Evolutionary conservation across 106 monocot genomes (phyloP).

Genomic region (Dactylorhiza incarnata): DNA sequence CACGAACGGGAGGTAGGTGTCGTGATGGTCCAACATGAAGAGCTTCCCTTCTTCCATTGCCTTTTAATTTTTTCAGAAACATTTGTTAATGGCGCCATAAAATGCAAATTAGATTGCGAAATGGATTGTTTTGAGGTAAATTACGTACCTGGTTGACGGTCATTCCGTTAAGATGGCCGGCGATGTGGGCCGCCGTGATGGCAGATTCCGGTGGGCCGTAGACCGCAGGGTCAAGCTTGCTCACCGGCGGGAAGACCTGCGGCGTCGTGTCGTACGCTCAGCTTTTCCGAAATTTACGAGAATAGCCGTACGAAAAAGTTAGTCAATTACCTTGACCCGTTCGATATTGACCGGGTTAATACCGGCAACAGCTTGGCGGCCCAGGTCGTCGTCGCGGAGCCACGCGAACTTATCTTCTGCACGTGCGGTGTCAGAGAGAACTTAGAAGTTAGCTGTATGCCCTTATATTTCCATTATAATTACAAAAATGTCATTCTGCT

Average conservation of each 20-base stretch:
- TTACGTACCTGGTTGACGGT: conserved; percentile 47
- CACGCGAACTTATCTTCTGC: conserved; percentile 87
- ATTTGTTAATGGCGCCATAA: neutral
- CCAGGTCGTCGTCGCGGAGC: conserved; percentile 85
- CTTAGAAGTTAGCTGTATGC: neutral
- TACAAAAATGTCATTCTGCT: neutral
- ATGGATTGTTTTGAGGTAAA: neutral
- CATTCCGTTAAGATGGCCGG: conserved; percentile 54
- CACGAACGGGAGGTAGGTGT: conserved; percentile 66
- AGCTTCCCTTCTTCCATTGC: conserved; percentile 69
- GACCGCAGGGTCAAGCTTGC: conserved; percentile 51
- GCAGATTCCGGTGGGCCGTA: conserved; percentile 82
- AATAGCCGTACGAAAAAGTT: neutral
- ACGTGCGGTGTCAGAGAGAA: neutral
- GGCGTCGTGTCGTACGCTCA: neutral
- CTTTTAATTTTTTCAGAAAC: conserved; percentile 24
- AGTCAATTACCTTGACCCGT: conserved; percentile 34
- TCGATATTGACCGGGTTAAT: conserved; percentile 74
- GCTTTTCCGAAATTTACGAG: neutral
- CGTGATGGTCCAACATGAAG: conserved; percentile 74
- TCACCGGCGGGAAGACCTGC: conserved; percentile 62
- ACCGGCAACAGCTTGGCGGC: conserved; percentile 65
- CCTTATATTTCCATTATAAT: neutral
- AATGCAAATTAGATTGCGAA: neutral
- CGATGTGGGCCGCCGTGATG: conserved; percentile 52